phyloP scores from a whole-genome alignment of 2,329 filamentous ascomycete species.

The Pyrenophora tritici-repentis region DNA sequence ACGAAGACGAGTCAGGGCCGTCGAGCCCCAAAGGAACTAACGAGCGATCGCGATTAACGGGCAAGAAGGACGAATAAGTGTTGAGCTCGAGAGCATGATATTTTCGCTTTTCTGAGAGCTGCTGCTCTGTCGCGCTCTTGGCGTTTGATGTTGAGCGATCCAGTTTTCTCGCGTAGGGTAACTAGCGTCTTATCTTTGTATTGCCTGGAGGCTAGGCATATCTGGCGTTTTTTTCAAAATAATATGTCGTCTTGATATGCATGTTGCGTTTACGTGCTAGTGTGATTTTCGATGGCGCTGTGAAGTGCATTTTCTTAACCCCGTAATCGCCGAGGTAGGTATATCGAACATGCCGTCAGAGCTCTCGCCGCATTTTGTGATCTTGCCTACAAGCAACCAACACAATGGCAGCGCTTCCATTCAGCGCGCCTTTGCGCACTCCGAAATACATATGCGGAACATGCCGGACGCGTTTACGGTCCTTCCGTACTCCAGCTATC shows the following conservation, averaged over 20 bases:
- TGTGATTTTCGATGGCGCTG: not conserved
- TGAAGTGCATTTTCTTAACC: conserved; percentile 9
- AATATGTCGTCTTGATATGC: not conserved
- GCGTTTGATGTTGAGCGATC: conserved; percentile 16
- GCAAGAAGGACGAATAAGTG: conserved; percentile 40
- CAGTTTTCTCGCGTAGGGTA: conserved; percentile 1
- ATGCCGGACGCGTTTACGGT: conserved; percentile 18
- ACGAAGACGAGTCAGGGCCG: conserved; percentile 55
- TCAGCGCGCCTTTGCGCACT: not conserved
- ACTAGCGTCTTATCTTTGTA: conserved; percentile 10
- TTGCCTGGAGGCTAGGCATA: conserved; percentile 8
- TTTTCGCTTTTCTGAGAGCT: conserved; percentile 3
- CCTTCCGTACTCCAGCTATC: conserved; percentile 5
- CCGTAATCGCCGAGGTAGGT: conserved; percentile 24
- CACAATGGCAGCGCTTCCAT: conserved; percentile 18
- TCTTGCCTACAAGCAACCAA: not conserved
- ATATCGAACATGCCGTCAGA: conserved; percentile 12
- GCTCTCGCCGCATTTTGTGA: not conserved
- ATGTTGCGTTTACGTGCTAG: not conserved
- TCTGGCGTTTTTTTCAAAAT: conserved; percentile 11
- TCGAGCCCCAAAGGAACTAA: conserved; percentile 53
- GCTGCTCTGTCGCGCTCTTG: conserved; percentile 5
- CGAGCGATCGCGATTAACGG: conserved; percentile 41
- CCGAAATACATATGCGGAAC: conserved; percentile 27
- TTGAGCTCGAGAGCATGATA: conserved; percentile 1